A percentile compares a stretch with the other conserved stretches of the same genome.
These are phyloP conservation scores for Vicia villosa DNA, from an alignment of 306 rosid species.

Conservation along the genomic window DNA sequence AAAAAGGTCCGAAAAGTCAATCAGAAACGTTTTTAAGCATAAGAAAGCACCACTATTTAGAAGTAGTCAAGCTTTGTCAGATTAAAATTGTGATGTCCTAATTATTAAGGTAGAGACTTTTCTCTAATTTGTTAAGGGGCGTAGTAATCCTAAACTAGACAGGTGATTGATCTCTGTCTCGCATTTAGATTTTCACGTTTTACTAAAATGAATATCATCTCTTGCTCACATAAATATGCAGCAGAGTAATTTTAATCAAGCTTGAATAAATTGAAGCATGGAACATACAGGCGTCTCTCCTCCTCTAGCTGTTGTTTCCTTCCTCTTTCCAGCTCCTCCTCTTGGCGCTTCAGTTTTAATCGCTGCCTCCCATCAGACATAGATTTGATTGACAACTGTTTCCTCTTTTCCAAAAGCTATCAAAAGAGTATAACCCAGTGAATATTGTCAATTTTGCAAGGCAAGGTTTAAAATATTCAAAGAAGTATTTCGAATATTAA, in stretches of 20 bases:
- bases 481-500: conserved; percentile 19
- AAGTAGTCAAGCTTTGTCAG: conserved; percentile 29
- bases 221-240: conserved; percentile 11
- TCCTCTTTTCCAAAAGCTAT: conserved; percentile 81
- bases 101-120: background rate
- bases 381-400: conserved; percentile 82
- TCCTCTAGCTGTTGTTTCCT: conserved; percentile 81
- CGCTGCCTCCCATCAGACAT: conserved; percentile 92
- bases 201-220: conserved; percentile 15
- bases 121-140: conserved; percentile 1
- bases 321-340: conserved; percentile 75
- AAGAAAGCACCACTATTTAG: conserved; percentile 3
- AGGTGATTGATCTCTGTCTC: background rate
- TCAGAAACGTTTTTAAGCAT: conserved; percentile 29
- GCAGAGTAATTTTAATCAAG: conserved; percentile 9
- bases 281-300: conserved; percentile 71
- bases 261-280: conserved; percentile 12
- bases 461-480: background rate
- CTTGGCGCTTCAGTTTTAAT: conserved; percentile 79
- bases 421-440: conserved; percentile 31
- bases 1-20: conserved; percentile 6
- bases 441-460: conserved; percentile 23
- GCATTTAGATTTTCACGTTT: background rate
- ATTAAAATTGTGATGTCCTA: conserved; percentile 29
- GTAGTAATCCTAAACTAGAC: conserved; percentile 3